Evolutionary conservation across 2,329 filamentous ascomycete genomes (phyloP).

Genomic region (Diaporthe sp.): DNA sequence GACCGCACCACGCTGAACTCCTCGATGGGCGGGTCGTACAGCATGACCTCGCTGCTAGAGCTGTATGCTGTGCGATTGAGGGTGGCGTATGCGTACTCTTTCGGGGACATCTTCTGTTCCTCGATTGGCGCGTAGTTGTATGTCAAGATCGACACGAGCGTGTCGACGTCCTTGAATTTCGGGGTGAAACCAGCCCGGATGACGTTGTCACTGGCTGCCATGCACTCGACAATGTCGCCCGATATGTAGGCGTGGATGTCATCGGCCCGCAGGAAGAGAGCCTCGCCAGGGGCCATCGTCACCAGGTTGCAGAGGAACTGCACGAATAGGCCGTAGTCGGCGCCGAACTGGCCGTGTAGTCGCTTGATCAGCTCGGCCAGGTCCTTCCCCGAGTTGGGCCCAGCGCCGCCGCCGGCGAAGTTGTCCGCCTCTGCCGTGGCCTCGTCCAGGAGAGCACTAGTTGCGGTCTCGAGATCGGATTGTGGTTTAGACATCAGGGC

Average conservation of each 20-base stretch:
- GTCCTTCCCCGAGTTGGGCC: constrained; percentile 75
- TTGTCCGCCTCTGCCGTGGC: constrained; percentile 75
- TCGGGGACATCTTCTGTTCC: constrained; percentile 91
- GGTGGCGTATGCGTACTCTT: constrained; percentile 86
- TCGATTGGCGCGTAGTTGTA: constrained; percentile 96
- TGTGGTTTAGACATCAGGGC: constrained; percentile 83
- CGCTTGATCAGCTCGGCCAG: constrained; percentile 83
- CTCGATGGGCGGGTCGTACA: constrained; percentile 97
- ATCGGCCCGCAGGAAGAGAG: constrained; percentile 95
- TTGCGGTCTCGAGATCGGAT: constrained; percentile 72
- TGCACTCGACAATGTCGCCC: constrained; percentile 98
- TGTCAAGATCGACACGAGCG: constrained; percentile 90
- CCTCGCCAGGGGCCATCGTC: constrained; percentile 87
- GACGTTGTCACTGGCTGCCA: constrained; percentile 99
- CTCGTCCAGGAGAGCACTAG: constrained; percentile 77
- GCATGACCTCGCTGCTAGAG: constrained; percentile 75
- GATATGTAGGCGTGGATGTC: constrained; percentile 97
- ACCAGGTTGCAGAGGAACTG: constrained; percentile 98
- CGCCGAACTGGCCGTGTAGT: constrained; percentile 85
- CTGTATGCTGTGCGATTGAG: constrained; percentile 87
- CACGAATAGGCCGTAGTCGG: constrained; percentile 93
- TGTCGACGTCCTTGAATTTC: constrained; percentile 97
- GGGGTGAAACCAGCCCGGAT: constrained; percentile 97
- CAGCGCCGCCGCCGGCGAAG: constrained; percentile 81
- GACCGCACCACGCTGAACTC: constrained; percentile 93